phyloP scores from a whole-genome alignment of 257 asterid genomes.

The Solanum sparsipilum region DNA sequence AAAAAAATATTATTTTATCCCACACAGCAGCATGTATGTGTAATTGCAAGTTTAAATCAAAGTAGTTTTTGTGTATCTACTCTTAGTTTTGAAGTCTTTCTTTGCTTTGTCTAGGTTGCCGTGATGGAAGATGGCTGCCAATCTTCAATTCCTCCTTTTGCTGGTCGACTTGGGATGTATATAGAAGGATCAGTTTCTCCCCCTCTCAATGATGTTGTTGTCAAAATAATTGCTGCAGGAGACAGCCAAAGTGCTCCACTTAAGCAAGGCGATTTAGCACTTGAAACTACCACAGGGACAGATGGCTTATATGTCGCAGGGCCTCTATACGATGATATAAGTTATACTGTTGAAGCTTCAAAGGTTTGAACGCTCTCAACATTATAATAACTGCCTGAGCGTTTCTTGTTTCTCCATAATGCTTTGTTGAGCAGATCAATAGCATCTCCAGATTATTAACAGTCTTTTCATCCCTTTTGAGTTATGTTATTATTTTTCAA shows the following conservation, averaged over 20 bases:
- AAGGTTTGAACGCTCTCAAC: slow-evolving; percentile 43
- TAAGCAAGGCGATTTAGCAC: slow-evolving; percentile 59
- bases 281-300: slow-evolving; percentile 56
- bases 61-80: neutral
- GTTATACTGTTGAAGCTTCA: slow-evolving; percentile 64
- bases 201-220: slow-evolving; percentile 64
- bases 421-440: neutral
- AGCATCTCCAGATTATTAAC: neutral
- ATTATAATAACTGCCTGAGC: neutral
- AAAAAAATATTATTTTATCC: slow-evolving; percentile 75
- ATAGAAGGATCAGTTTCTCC: slow-evolving; percentile 94
- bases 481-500: neutral
- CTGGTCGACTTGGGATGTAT: slow-evolving; percentile 74
- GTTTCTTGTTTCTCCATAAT: neutral
- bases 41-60: slow-evolving; percentile 4
- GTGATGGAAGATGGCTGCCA: slow-evolving; percentile 76
- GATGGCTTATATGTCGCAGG: slow-evolving; percentile 80
- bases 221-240: slow-evolving; percentile 58
- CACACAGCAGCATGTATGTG: slow-evolving; percentile 59
- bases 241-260: slow-evolving; percentile 56
- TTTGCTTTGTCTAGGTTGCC: slow-evolving; percentile 45
- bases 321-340: slow-evolving; percentile 88
- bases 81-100: slow-evolving; percentile 4
- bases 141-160: slow-evolving; percentile 56
- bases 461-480: neutral